Base-by-base conservation (phyloP, 768 basidiomycete species). In the Russula ochroleuca region DNA sequence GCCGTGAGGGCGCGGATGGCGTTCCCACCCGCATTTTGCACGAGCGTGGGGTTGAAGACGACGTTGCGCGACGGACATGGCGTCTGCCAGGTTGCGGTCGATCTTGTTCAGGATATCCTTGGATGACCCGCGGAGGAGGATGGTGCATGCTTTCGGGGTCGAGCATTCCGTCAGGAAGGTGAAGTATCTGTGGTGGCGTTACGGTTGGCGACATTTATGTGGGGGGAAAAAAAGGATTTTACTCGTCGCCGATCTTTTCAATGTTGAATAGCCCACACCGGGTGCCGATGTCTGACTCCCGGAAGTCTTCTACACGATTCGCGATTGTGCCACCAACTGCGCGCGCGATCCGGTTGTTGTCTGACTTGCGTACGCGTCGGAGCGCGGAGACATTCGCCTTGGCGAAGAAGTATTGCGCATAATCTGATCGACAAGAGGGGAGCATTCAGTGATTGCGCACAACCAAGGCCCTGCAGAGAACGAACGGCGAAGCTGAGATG, bases 121-220 rank as follows among this genome's bases (percentile, higher is more conserved):
- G 2, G 94, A 96, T 0, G 97, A 96, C 1, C 97, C 95, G 48
- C 96, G 93, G 15, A 99, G 89, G 52, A 99, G 85, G 76, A 98
- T 94, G 13, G 96, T 98, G 82, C 97, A 98, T 0, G 96, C 97
- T 78, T 97, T 96, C 5, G 97, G 97, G 15, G 81, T 79, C 40
- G 78, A 76, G 78, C 97, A 99, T 72, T 93, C 85, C n/a, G 88
- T 91, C 55, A 98, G 81, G 85, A 98, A 98, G 37, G 95, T 88
- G 75, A 98, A 99, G 80, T 98, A 98, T 74, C 93, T 92, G 95
- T 88, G n/a, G n/a, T n/a, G n/a, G n/a, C n/a, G n/a, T n/a, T n/a
- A n/a, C n/a, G n/a, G n/a, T n/a, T n/a, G n/a, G n/a, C n/a, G n/a
- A n/a, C n/a, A n/a, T n/a, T n/a, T n/a, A n/a, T n/a, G n/a, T n/a